Evolutionary conservation across 306 rosid genomes (phyloP), one percentile per base, ranked within the genome.

Genomic region (Cicer judaicum): DNA sequence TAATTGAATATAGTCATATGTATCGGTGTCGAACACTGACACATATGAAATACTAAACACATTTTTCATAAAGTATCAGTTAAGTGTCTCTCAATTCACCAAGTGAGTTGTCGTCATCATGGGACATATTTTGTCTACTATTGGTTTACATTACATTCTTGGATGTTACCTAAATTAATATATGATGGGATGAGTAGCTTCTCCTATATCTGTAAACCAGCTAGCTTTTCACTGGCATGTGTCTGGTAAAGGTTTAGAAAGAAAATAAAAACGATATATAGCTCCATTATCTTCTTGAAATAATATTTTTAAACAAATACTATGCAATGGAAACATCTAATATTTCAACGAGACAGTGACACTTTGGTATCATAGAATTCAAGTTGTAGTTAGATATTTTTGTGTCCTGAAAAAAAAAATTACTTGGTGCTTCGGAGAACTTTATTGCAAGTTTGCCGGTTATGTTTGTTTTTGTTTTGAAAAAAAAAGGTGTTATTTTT

Each of bases 321-420:
- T 10, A 53, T 21, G 54, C 55, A 54, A 64, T 52, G 47, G 62
- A 68, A 44, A 68, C 68, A 55, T 48, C 64, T 68, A 68, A 50
- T 14, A 19, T 67, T 14, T 69, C 11, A 39, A 38, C 4, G 19
- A 14, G 43, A 69, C 38, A 34, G 48, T 1, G 38, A 57, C 63
- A 11, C 70, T 18, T 41, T 64, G 66, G 29, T 21, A 6, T 68
- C 55, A 13, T 19, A 48, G 39, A 56, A 41, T 36, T 76, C 44
- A 42, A 10, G 47, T 64, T 75, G 55, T 36, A 52, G 53, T 21
- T 63, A 39, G 10, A 64, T 40, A 64, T 49, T 64, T 43, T 52
- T 41, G 38, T 29, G 5, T 29, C 34, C 34, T 29, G 4, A 29
- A 29, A 29, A 29, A 29, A 24, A 24, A 2, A 24, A 24, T 24